Base-by-base conservation (phyloP, 2,329 filamentous ascomycete species). In the Colletotrichum agaves region DNA sequence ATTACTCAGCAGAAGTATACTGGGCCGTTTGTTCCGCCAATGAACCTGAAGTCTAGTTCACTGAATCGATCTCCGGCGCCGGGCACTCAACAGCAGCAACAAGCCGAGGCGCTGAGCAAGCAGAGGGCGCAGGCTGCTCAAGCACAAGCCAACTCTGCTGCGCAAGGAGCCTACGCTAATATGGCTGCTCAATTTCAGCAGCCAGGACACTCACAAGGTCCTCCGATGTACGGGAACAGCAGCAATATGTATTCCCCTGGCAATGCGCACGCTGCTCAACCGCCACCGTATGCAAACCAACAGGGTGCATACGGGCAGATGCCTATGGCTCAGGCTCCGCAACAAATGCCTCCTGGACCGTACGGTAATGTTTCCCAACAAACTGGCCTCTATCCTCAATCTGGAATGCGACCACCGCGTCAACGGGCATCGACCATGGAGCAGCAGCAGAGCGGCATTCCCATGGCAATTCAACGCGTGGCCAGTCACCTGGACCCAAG, bases 1-100 rank as follows among this genome's bases (percentile, higher is more conserved):
- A 99, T 99, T 76, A 99, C 96, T 0, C 96, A 99, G 77, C 92
- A 97, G 76, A 99, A 98, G 82, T 99, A 91, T 77, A 98, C 94
- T 0, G 94, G 94, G 0, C 94, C 94, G 3, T 99, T 99, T 76
- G 93, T 98, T 53, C 96, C 96, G 8, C 95, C 95, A 2, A 97
- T 98, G 94, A 97, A 97, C 75, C 83, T 98, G 67, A 98, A 98
- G 78, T 90, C 93, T 19, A 93, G 92, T 74, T 92, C 93, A 2
- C 85, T 93, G 61, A 94, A 93, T 77, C 88, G 96, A 75, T 97
- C 95, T 19, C 93, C 94, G 13, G 94, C 95, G 5, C 95, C 94
- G 5, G 95, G 94, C 43, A 96, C 97, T 15, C 94, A 97, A 77
- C 94, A 98, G 78, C 96, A 98, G 77, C 93, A 97, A 76, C 93